Evolutionary conservation across 805 yeast genomes (phyloP).

Genomic region (Wickerhamiella vanderwaltii): DNA sequence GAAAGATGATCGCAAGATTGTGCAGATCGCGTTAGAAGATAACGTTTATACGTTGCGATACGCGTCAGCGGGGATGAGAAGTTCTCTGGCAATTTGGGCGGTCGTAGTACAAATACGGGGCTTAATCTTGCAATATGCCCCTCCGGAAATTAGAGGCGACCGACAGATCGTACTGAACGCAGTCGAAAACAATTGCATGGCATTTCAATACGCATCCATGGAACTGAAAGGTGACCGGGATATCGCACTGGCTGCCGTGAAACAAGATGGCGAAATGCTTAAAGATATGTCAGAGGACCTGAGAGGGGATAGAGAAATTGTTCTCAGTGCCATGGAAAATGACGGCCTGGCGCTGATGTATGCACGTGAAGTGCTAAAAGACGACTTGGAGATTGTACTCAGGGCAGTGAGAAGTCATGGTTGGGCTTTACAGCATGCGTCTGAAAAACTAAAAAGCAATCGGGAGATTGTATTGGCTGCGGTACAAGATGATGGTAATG

Average conservation of each 20-base stretch:
- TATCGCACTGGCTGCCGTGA: neutral
- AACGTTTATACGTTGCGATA: neutral
- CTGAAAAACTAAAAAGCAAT: neutral
- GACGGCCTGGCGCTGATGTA: neutral
- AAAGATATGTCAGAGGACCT: neutral
- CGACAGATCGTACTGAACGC: slow-evolving; percentile 5
- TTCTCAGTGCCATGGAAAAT: neutral
- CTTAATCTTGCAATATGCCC: neutral
- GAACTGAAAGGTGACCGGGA: neutral
- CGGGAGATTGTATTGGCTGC: slow-evolving; percentile 4
- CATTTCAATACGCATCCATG: neutral
- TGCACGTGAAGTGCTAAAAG: neutral
- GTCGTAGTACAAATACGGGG: neutral
- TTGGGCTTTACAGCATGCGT: slow-evolving; percentile 1
- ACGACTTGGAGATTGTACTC: slow-evolving; percentile 1
- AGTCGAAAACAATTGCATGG: neutral
- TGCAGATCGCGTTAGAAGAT: neutral
- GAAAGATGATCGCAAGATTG: neutral
- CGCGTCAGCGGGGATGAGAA: neutral
- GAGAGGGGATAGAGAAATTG: neutral
- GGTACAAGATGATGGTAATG: neutral
- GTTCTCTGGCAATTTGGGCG: neutral
- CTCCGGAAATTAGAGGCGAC: slow-evolving; percentile 1
- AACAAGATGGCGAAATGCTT: neutral
- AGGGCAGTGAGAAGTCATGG: neutral